Conservation (phyloP, 2,329 filamentous ascomycete species). For the Microsporum canis region DNA sequence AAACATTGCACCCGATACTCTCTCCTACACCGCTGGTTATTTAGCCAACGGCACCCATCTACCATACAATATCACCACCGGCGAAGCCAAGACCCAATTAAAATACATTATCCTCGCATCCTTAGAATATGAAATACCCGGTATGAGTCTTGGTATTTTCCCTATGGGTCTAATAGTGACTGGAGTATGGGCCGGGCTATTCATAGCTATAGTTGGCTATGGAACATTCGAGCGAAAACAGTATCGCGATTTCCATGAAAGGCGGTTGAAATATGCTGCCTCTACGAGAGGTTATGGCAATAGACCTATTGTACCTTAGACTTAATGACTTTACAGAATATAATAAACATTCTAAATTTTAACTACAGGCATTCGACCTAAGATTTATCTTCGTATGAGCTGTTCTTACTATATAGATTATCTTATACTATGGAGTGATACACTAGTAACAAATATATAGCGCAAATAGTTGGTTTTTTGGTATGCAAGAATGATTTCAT, state of each 20-base stretch:
- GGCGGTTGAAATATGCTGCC: conserved; percentile 15
- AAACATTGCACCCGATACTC: conserved; percentile 24
- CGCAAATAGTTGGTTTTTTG: no score
- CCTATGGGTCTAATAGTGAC: conserved; percentile 26
- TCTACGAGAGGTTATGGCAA: not conserved
- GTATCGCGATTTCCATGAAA: conserved; percentile 25
- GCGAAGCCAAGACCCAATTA: conserved; percentile 16
- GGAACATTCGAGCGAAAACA: conserved; percentile 25
- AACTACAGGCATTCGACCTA: not conserved
- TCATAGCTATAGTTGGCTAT: conserved; percentile 23
- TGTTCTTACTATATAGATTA: no score
- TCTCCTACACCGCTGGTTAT: conserved; percentile 28
- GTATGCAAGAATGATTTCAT: no score
- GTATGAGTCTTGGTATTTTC: conserved; percentile 22
- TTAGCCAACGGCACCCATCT: conserved; percentile 17
- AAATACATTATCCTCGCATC: conserved; percentile 18
- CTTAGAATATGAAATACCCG: conserved; percentile 24
- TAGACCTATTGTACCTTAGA: not conserved
- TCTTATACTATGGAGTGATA: no score
- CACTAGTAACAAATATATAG: no score
- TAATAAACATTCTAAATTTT: not conserved
- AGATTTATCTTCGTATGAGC: no score
- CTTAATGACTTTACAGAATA: not conserved
- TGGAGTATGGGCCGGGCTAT: conserved; percentile 22
- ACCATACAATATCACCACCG: conserved; percentile 19